A percentile compares a stretch with the other conserved stretches of the same genome.
phyloP scores from a whole-genome alignment of 2,329 filamentous ascomycete species.

The Neospermospora avenae region DNA sequence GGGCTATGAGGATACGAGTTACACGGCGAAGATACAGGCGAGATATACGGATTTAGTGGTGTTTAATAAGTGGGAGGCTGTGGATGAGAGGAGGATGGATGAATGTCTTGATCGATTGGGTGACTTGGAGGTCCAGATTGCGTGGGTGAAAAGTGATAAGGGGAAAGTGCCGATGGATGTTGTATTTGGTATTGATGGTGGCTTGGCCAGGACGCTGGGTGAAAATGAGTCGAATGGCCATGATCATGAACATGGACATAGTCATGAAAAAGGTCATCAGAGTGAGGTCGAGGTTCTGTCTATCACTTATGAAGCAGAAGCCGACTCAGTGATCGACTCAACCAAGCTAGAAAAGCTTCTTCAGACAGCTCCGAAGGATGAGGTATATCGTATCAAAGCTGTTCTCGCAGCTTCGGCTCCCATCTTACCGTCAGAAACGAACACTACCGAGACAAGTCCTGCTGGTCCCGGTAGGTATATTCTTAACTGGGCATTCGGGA shows the following conservation, averaged over 20 bases:
- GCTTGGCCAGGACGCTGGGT: conserved; percentile 58
- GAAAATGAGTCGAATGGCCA: conserved; percentile 42
- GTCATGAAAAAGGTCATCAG: conserved; percentile 59
- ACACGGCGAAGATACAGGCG: conserved; percentile 70
- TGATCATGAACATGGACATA: conserved; percentile 38
- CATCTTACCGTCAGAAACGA: conserved; percentile 51
- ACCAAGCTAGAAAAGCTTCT: conserved; percentile 67
- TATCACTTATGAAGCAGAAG: conserved; percentile 58
- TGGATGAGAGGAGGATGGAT: conserved; percentile 59
- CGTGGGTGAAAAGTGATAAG: conserved; percentile 80
- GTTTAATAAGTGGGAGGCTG: conserved; percentile 70
- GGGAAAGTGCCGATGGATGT: conserved; percentile 76
- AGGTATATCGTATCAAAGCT: conserved; percentile 93
- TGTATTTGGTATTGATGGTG: conserved; percentile 84
- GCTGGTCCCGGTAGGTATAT: conserved; percentile 63
- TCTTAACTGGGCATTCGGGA: conserved; percentile 95
- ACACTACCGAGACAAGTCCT: conserved; percentile 32
- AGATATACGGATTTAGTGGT: conserved; percentile 69
- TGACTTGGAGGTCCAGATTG: conserved; percentile 61
- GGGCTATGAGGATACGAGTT: conserved; percentile 68
- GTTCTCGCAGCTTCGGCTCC: conserved; percentile 48
- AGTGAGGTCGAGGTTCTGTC: conserved; percentile 89
- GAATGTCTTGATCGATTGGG: conserved; percentile 63
- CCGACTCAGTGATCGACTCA: conserved; percentile 46
- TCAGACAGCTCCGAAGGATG: conserved; percentile 76